These are phyloP conservation scores for Colletotrichum sp. DNA, from an alignment of 2,329 filamentous ascomycete genomes.

Conservation along the genomic window DNA sequence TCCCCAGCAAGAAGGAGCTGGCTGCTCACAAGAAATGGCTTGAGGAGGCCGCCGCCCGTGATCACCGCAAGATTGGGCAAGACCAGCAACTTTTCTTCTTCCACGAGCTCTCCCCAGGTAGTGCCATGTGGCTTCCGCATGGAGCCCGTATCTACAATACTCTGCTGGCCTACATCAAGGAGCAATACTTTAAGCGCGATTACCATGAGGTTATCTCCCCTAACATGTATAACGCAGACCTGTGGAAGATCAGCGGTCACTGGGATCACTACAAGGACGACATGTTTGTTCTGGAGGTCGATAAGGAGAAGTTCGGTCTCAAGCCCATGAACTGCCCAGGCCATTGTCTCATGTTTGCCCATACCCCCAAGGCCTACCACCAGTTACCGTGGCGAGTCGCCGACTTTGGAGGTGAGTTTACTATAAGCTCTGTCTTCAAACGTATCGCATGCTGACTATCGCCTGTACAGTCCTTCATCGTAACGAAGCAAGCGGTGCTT, in stretches of 20 bases:
- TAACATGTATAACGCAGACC: conserved; percentile 87
- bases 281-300: conserved; percentile 71
- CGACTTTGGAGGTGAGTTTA: conserved; percentile 78
- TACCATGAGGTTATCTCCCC: conserved; percentile 96
- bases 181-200: conserved; percentile 90
- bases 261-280: conserved; percentile 94
- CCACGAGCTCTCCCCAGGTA: conserved; percentile 90
- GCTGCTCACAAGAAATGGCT: conserved; percentile 93
- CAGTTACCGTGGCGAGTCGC: conserved; percentile 92
- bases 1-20: conserved; percentile 93
- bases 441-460: not conserved
- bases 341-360: conserved; percentile 86
- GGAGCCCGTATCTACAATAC: conserved; percentile 94
- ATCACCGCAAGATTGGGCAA: conserved; percentile 90
- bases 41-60: conserved; percentile 96
- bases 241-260: conserved; percentile 96
- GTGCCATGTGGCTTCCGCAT: conserved; percentile 89
- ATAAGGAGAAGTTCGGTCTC: conserved; percentile 78
- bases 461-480: conserved; percentile 67
- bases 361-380: conserved; percentile 84
- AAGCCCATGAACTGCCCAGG: conserved; percentile 99
- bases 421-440: not conserved
- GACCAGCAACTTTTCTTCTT: conserved; percentile 99
- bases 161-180: conserved; percentile 78
- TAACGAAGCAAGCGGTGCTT: conserved; percentile 91